Evolutionary conservation across 2,329 filamentous ascomycete genomes (phyloP), one percentile per base, ranked within the genome.

Genomic region (Samsoniella hepiali): DNA sequence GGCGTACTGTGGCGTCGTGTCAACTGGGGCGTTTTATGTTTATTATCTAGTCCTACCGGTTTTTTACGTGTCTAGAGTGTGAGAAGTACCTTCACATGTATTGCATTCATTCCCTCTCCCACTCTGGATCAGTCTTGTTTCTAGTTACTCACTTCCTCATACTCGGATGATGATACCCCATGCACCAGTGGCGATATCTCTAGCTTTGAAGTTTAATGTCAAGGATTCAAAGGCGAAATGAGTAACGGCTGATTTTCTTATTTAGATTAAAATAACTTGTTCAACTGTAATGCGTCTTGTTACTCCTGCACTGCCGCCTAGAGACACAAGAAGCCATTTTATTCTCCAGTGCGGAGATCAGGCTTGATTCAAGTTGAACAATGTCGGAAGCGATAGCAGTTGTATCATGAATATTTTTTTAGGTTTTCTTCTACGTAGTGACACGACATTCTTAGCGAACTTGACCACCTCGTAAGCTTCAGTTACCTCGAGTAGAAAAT

Each of bases 1-100:
- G 50, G 59, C 59, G 59, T 56, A 47, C 29, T 54, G 10, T 44
- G 31, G 58, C 49, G 36, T 61, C 27, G 58, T 53, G 47, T 34
- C 53, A 51, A 15, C 54, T 56, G 17, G 22, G 40, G 59, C 59
- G 40, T 54, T 61, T n/a, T 29, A 29, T 61, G 58, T 51, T 22
- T 47, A 27, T 59, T 15, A 59, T 59, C 2, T 59, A 40, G 34
- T 51, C 15, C 10, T 51, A 44, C 22, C 22, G 22, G 22, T 42
- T 42, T 59, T 44, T 27, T 36, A 51, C 22, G 34, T 59, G 22
- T 32, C 17, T 38, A 50, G 22, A 38, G 34, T 50, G 22, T 22
- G 22, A 22, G 32, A 32, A 34, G 34, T 10, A 7, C 31, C 42
- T 50, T 15, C 10, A 31, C 34, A 11, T 29, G 7, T 13, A 38